Evolutionary conservation across 305 asterid species (phyloP).

Genomic region (Solanum chacoense): DNA sequence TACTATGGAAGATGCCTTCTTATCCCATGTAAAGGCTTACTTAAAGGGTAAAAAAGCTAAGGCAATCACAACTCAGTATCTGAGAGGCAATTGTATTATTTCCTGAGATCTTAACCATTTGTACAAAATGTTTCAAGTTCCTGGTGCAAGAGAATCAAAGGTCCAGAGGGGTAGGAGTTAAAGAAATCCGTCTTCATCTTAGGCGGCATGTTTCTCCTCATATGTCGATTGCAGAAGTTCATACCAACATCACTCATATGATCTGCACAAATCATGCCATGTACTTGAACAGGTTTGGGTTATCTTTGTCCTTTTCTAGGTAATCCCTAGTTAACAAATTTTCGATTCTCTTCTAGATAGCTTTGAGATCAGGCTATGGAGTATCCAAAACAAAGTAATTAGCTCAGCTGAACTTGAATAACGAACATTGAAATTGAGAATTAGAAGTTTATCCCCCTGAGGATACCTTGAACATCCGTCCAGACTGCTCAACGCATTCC

Average conservation of each 20-base stretch:
- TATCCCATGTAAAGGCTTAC: no score
- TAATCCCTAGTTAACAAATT: slow-evolving; percentile 89
- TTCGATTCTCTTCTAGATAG: slow-evolving; percentile 94
- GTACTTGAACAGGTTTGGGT: slow-evolving; percentile 82
- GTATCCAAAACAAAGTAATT: not conserved
- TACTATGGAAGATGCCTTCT: not conserved
- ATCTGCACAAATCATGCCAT: slow-evolving; percentile 48
- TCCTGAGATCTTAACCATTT: not conserved
- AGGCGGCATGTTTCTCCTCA: not conserved
- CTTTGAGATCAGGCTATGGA: slow-evolving; percentile 87
- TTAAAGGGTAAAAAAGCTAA: not conserved
- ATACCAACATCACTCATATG: not conserved
- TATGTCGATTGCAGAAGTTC: not conserved
- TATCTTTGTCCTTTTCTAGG: slow-evolving; percentile 83
- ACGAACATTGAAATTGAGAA: not conserved
- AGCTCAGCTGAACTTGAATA: not conserved
- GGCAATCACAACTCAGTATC: not conserved
- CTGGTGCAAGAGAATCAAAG: not conserved
- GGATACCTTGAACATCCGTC: slow-evolving; percentile 90
- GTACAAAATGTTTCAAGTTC: not conserved
- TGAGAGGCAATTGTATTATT: not conserved
- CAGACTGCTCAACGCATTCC: slow-evolving; percentile 93
- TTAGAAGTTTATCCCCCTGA: not conserved
- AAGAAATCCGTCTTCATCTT: no score
- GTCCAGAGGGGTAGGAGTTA: not conserved